Evolutionary conservation across 2,329 filamentous ascomycete species (phyloP), one percentile per base, ranked within the genome.

Genomic region (Hortaea werneckii): DNA sequence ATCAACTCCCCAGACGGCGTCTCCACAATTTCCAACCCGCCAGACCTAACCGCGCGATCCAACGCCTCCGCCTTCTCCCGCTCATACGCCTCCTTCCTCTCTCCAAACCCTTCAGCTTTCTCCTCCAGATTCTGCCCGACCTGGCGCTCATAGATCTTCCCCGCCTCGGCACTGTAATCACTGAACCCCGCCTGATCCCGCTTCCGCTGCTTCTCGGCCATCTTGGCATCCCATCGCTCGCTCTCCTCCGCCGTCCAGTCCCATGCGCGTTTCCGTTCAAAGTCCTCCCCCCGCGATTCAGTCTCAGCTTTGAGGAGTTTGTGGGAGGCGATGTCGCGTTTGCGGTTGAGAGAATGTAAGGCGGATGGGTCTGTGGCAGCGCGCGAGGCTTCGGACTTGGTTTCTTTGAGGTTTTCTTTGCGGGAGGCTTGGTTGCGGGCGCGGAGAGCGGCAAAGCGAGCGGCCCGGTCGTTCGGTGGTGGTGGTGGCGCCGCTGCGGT

Each of bases 191-290:
- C 87, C 65, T 90, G 82, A 63, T 95, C 87, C 51, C 85, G 77
- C 59, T 85, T 83, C 12, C 79, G 78, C 48, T 80, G 79, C 70
- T 88, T 94, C 75, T 94, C 94, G 60, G 83, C 85, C 65, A 94
- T 71, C 29, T 89, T 82, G 69, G 83, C 83, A 66, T 98, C 92
- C 92, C 92, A 98, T 55, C 78, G 80, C 69, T 95, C 92, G 56
- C 81, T 85, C 69, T 98, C 92, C 53, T 98, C 92, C 5, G 90
- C 73, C 1, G 92, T 98, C 86, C 92, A 98, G 70, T 96, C 92
- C 92, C 92, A 98, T 1, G 92, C 92, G 37, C 92, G 82, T 69
- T 96, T 95, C 55, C 92, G 85, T 74, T 98, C 92, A 61, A 96
- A 98, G 65, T 96, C 92, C 45, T 86, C 87, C 30, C 88, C 88